Conservation (phyloP, 1,139 yeast species). For the Lodderomyces orthopsilosis region DNA sequence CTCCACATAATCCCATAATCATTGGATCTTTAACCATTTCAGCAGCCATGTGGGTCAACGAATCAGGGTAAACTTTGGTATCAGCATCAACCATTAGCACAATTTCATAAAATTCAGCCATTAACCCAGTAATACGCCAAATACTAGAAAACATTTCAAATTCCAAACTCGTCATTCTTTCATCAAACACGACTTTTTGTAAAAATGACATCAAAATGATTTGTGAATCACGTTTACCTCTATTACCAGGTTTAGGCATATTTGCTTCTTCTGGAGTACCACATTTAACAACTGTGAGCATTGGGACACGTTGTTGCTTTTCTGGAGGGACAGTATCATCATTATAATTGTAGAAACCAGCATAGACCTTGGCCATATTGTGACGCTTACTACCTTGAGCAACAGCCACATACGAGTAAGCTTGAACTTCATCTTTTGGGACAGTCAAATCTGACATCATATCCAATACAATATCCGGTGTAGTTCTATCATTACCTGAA, state of each 20-base stretch:
- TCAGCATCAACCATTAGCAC: conserved; percentile 97
- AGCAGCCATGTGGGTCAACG: conserved; percentile 88
- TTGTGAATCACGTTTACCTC: conserved; percentile 98
- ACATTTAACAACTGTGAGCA: conserved; percentile 80
- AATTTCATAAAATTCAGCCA: conserved; percentile 83
- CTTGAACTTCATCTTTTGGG: conserved; percentile 69
- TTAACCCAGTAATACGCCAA: conserved; percentile 84
- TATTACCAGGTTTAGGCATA: conserved; percentile 90
- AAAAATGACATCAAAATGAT: conserved; percentile 89
- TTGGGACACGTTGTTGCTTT: conserved; percentile 87
- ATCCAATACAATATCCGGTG: conserved; percentile 83
- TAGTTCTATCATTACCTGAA: conserved; percentile 78
- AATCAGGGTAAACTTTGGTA: conserved; percentile 87
- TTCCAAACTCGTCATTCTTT: conserved; percentile 94
- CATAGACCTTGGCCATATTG: conserved; percentile 93
- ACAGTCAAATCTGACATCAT: conserved; percentile 84
- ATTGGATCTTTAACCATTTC: conserved; percentile 88
- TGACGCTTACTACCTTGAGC: conserved; percentile 92
- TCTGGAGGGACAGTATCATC: conserved; percentile 70
- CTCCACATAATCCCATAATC: conserved; percentile 96
- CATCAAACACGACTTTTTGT: conserved; percentile 89
- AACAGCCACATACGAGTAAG: conserved; percentile 89
- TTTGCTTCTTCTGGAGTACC: conserved; percentile 84
- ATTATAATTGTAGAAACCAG: conserved; percentile 86
- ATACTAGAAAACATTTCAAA: conserved; percentile 75